Percentiles rank a stretch among this genome's conserved stretches.
Evolutionary conservation across 768 basidiomycete genomes (phyloP).

Genomic region (Tephrocybe sp.): DNA sequence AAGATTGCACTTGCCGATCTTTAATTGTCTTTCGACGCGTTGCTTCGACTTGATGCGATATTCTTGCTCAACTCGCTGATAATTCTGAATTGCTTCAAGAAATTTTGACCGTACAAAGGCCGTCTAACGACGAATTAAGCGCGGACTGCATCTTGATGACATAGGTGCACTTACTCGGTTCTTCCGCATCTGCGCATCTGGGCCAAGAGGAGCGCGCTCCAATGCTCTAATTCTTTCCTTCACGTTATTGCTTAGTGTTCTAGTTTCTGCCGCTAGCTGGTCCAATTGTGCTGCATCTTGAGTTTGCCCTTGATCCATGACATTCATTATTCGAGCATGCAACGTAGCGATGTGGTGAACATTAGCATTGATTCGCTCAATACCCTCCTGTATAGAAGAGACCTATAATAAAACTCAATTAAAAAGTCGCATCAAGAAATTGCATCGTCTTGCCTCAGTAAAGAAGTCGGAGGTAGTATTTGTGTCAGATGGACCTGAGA

Average conservation of each 20-base stretch:
- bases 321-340: constrained; percentile 37
- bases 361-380: constrained; percentile 38
- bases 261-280: constrained; percentile 59
- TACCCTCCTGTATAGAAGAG: constrained; percentile 39
- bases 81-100: constrained; percentile 73
- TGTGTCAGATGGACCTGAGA: constrained; percentile 14
- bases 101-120: constrained; percentile 67
- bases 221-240: constrained; percentile 62
- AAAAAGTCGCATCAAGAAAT: neutral
- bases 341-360: constrained; percentile 36
- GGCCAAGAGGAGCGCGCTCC: constrained; percentile 31
- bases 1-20: constrained; percentile 53
- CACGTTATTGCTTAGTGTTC: constrained; percentile 53
- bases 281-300: constrained; percentile 44
- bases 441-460: constrained; percentile 28
- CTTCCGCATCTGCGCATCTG: constrained; percentile 37
- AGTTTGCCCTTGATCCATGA: constrained; percentile 29
- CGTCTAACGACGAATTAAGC: constrained; percentile 38
- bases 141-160: too few species aligned
- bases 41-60: constrained; percentile 63
- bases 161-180: constrained; percentile 31
- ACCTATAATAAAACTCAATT: constrained; percentile 25
- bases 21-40: constrained; percentile 73
- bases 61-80: constrained; percentile 75
- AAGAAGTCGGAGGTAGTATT: constrained; percentile 30